phyloP scores from a whole-genome alignment of 192 early-diverging fungal genomes.

The Gryganskiella cystojenkinii region DNA sequence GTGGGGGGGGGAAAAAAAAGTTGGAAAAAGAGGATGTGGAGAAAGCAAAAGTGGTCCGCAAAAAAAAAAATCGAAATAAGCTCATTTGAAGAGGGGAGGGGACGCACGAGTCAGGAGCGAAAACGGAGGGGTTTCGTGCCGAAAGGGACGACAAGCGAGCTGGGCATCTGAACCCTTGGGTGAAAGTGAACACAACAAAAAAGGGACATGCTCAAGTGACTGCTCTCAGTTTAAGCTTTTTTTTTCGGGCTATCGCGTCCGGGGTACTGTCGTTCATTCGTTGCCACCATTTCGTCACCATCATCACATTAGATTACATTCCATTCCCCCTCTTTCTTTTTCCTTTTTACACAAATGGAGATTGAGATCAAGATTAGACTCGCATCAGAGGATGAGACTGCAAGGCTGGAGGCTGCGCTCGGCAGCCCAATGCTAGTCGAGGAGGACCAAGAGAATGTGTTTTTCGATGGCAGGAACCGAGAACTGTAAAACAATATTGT shows the following conservation, averaged over 20 bases:
- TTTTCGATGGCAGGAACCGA: conserved; percentile 36
- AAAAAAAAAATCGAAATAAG: too few relatives aligned
- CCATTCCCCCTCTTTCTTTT: too few relatives aligned
- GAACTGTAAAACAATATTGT: too few relatives aligned
- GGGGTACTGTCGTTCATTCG: too few relatives aligned
- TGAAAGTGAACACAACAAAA: neutral
- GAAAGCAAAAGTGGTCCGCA: neutral
- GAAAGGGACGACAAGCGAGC: neutral
- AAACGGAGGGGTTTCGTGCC: neutral
- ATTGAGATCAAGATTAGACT: conserved; percentile 53
- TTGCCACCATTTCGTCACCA: neutral
- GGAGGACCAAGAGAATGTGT: conserved; percentile 51
- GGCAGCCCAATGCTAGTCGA: conserved; percentile 1
- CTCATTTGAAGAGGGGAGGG: too few relatives aligned
- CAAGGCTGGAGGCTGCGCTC: conserved; percentile 26
- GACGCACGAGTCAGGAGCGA: too few relatives aligned
- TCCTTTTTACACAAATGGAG: too few relatives aligned
- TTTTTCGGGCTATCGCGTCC: too few relatives aligned
- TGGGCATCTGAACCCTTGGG: neutral
- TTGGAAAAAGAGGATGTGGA: conserved; percentile 3
- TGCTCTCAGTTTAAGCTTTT: too few relatives aligned
- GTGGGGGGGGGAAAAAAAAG: neutral
- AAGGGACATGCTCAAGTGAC: neutral
- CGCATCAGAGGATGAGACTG: conserved; percentile 25
- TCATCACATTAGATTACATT: neutral